Base-by-base conservation (phyloP, 495 filamentous ascomycete species). In the Poronia punctata region DNA sequence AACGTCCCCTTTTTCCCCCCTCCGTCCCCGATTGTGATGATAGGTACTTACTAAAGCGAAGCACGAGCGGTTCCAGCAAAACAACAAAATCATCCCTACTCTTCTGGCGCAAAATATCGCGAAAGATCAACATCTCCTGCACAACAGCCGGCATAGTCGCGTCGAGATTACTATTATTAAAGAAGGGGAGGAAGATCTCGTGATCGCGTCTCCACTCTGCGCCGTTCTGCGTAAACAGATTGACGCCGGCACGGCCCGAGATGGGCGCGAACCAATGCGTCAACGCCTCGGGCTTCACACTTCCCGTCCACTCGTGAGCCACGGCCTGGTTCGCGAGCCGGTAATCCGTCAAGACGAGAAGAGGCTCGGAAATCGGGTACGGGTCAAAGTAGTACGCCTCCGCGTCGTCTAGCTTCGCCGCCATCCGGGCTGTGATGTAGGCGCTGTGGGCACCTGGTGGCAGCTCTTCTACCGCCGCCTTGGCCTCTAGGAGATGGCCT, bases 11-110 rank as follows among this genome's bases (percentile, higher is more conserved):
- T n/a, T n/a, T n/a, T n/a, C n/a, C n/a, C n/a, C n/a, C n/a, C n/a
- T n/a, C n/a, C n/a, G n/a, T n/a, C n/a, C n/a, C n/a, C n/a, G n/a
- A n/a, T n/a, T n/a, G n/a, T n/a, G n/a, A n/a, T n/a, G n/a, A n/a
- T n/a, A n/a, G n/a, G n/a, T n/a, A n/a, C n/a, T n/a, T n/a, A n/a
- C n/a, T 65, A 55, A 88, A 65, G 46, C 79, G 75, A 19, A 80
- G 74, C 6, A 74, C 72, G 56, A 84, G 56, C 45, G 79, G 81
- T 59, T 85, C 83, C 30, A 87, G 57, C 59, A 82, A 37, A 16
- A 59, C 52, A 16, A 64, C 29, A 20, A 58, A 53, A 4, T 50
- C 52, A 0, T 25, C 36, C 6, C 25, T 16, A 16, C 50, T 50
- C 24, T 54, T 30, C 18, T 54, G 44, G 11, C 59, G 59, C 0